phyloP scores from a whole-genome alignment of 2,329 filamentous ascomycete species.

The Endothia cerciana region DNA sequence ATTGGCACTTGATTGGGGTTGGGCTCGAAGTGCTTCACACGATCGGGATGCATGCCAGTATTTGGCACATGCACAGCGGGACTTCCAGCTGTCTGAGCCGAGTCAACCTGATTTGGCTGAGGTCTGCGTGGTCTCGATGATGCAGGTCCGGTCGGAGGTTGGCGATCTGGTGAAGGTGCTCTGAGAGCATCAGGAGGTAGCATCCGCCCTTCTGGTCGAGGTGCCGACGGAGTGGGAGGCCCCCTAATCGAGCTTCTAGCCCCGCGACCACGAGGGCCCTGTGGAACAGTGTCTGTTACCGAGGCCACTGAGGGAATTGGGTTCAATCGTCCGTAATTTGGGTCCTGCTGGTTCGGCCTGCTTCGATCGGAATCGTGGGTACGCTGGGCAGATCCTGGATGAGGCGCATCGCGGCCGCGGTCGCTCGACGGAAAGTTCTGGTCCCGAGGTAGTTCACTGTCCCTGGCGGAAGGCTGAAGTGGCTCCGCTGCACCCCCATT shows the following conservation, averaged over 20 bases:
- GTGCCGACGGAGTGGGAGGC: constrained; percentile 42
- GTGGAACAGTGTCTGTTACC: constrained; percentile 50
- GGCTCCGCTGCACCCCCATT: constrained; percentile 22
- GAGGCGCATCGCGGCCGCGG: constrained; percentile 48
- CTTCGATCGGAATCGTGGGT: constrained; percentile 55
- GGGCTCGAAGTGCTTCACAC: constrained; percentile 44
- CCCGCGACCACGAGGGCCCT: constrained; percentile 55
- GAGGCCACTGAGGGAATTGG: constrained; percentile 51
- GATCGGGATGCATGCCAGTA: constrained; percentile 45
- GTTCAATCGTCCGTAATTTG: constrained; percentile 66
- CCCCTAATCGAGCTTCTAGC: constrained; percentile 41
- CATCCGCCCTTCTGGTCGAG: constrained; percentile 49
- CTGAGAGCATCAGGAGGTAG: constrained; percentile 45
- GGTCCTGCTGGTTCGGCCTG: constrained; percentile 58
- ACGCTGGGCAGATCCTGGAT: constrained; percentile 41
- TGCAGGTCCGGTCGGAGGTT: constrained; percentile 57
- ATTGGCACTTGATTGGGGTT: constrained; percentile 40
- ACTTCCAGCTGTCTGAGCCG: constrained; percentile 31
- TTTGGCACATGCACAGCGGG: constrained; percentile 26
- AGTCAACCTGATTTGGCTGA: constrained; percentile 47
- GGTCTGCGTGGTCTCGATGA: constrained; percentile 48
- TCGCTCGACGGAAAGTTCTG: constrained; percentile 35
- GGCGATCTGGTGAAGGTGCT: constrained; percentile 52
- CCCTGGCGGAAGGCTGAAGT: constrained; percentile 28
- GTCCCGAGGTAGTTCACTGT: constrained; percentile 35